phyloP scores from a whole-genome alignment of 305 asterid species.

The Fraxinus sp. region DNA sequence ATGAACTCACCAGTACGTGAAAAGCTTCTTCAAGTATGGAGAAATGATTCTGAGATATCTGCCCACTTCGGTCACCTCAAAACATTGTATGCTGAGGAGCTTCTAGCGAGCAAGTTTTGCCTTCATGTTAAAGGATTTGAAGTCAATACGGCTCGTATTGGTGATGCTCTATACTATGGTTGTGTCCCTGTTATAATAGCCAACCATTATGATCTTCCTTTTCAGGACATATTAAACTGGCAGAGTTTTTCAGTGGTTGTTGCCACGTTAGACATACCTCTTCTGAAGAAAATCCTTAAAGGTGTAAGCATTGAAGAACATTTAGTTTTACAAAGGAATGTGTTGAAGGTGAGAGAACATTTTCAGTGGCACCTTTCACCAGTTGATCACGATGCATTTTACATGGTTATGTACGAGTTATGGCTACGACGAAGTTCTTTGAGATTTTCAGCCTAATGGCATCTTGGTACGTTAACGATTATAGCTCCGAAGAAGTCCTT shows the following conservation, averaged over 20 bases:
- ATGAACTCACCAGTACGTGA: slow-evolving; percentile 80
- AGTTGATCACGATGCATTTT: slow-evolving; percentile 74
- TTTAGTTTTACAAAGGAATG: slow-evolving; percentile 43
- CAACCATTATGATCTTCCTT: slow-evolving; percentile 90
- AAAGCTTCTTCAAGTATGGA: slow-evolving; percentile 78
- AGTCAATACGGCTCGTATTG: slow-evolving; percentile 89
- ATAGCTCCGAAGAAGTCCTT: slow-evolving; percentile 16
- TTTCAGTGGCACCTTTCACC: slow-evolving; percentile 79
- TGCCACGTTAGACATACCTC: slow-evolving; percentile 76
- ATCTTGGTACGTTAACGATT: background rate
- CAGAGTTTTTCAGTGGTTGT: slow-evolving; percentile 64
- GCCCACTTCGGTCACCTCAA: slow-evolving; percentile 52
- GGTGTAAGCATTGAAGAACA: slow-evolving; percentile 44
- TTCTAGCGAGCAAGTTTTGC: slow-evolving; percentile 72
- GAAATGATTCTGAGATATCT: slow-evolving; percentile 59
- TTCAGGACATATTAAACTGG: slow-evolving; percentile 73
- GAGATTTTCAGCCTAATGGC: slow-evolving; percentile 12
- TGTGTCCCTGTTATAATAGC: slow-evolving; percentile 88
- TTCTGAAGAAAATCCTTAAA: slow-evolving; percentile 58
- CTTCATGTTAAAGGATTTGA: slow-evolving; percentile 90
- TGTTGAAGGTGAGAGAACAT: slow-evolving; percentile 63
- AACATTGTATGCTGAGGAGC: slow-evolving; percentile 62
- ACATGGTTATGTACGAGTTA: slow-evolving; percentile 77
- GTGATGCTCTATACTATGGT: slow-evolving; percentile 75
- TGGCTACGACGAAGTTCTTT: slow-evolving; percentile 68